phyloP scores from a whole-genome alignment of 495 filamentous ascomycete species.

The Aspergillus nidulans region DNA sequence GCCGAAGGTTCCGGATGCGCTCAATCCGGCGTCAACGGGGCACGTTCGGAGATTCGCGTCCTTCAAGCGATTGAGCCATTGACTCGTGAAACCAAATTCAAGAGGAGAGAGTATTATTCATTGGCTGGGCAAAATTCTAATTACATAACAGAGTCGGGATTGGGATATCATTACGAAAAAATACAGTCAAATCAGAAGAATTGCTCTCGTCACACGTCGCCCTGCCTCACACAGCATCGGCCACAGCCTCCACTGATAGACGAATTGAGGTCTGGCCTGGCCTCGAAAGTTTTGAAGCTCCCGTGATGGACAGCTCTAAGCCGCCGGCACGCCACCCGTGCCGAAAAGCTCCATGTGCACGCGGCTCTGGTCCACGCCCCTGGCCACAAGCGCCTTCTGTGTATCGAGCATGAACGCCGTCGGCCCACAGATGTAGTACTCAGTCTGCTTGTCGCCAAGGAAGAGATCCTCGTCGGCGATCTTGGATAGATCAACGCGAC shows the following conservation, averaged over 20 bases:
- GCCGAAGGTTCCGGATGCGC: too few species aligned
- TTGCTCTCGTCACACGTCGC: background rate
- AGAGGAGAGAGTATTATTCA: background rate
- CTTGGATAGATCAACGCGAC: constrained; percentile 52
- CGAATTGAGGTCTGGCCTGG: background rate
- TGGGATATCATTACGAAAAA: background rate
- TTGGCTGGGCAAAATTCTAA: background rate
- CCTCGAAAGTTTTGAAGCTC: too few species aligned
- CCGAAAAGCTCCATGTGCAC: constrained; percentile 66
- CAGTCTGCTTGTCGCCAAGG: constrained; percentile 46
- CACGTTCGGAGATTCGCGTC: background rate
- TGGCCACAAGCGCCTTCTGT: constrained; percentile 38
- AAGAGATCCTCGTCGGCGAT: constrained; percentile 49
- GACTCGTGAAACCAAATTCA: too few species aligned
- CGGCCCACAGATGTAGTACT: constrained; percentile 70
- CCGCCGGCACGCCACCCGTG: constrained; percentile 46
- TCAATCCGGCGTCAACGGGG: background rate
- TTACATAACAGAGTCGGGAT: constrained; percentile 1
- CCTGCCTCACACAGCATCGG: too few species aligned
- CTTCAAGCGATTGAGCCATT: too few species aligned
- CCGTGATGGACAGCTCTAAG: background rate
- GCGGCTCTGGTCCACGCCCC: constrained; percentile 50
- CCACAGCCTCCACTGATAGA: background rate
- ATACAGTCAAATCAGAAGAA: background rate
- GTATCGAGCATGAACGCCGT: constrained; percentile 60